Conservation (phyloP, 768 basidiomycete genomes). For the Lentinula sp. region DNA sequence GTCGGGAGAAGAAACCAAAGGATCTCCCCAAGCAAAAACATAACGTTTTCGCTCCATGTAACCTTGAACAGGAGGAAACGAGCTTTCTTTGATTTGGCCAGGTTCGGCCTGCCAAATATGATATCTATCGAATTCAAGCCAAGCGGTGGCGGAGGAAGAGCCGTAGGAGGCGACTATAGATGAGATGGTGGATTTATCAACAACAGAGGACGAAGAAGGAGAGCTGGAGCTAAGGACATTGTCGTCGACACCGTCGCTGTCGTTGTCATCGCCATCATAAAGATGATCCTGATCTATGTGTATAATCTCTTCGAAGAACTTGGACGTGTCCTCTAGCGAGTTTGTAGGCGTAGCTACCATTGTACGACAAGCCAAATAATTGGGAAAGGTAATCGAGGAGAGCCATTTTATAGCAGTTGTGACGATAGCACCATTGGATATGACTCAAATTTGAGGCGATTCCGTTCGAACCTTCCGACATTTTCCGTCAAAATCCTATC, state of each 20-base stretch:
- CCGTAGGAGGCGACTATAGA: conserved; percentile 60
- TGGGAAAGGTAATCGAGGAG: no score
- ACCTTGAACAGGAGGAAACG: conserved; percentile 48
- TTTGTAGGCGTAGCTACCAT: no score
- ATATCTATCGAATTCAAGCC: conserved; percentile 58
- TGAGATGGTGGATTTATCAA: conserved; percentile 29
- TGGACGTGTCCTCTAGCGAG: no score
- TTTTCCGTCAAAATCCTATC: background rate
- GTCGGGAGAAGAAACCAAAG: conserved; percentile 38
- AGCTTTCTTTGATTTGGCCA: conserved; percentile 20
- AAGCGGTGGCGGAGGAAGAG: conserved; percentile 63
- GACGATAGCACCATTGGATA: no score
- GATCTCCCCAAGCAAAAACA: conserved; percentile 61
- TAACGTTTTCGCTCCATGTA: conserved; percentile 49
- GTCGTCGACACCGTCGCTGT: background rate
- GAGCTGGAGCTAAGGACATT: background rate
- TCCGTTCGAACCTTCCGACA: background rate
- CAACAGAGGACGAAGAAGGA: background rate
- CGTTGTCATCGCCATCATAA: background rate
- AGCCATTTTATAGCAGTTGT: no score
- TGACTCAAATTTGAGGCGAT: no score
- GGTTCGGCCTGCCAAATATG: conserved; percentile 33
- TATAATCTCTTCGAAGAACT: no score
- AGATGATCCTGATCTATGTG: background rate
- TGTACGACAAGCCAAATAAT: no score